Conservation (phyloP, 208 protist species). For the Porcisia hertigi region DNA sequence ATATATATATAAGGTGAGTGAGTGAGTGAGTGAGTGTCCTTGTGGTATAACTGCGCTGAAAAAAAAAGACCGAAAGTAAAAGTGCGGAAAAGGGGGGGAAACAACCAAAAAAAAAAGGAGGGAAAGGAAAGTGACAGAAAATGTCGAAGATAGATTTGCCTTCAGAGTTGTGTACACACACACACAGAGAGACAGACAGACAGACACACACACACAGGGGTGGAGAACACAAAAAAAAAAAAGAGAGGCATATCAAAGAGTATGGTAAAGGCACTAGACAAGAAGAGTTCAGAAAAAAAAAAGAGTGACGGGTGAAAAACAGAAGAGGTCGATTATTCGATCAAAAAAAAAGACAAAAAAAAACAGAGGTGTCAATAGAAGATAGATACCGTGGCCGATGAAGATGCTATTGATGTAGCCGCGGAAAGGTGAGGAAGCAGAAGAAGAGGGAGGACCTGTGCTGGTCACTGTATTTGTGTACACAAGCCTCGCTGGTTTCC, state of each 20-base stretch:
- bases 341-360: slow-evolving; percentile 18
- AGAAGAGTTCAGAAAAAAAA: slow-evolving; percentile 10
- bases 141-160: not conserved
- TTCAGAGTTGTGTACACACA: slow-evolving; percentile 1
- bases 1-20: no score
- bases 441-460: not conserved
- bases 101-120: slow-evolving; percentile 4
- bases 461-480: not conserved
- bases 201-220: not conserved
- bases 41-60: not conserved
- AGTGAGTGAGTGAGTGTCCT: not conserved
- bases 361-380: not conserved
- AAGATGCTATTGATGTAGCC: not conserved
- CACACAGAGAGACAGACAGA: not conserved
- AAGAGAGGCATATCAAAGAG: not conserved
- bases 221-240: slow-evolving; percentile 6
- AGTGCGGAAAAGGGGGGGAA: not conserved
- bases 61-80: not conserved
- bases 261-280: not conserved
- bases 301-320: not conserved
- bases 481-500: not conserved
- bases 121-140: not conserved
- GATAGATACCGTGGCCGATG: not conserved
- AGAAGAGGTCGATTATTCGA: slow-evolving; percentile 7
- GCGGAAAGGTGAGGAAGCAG: not conserved